phyloP scores from a whole-genome alignment of 2,329 filamentous ascomycete species.

The Nemania sp. region DNA sequence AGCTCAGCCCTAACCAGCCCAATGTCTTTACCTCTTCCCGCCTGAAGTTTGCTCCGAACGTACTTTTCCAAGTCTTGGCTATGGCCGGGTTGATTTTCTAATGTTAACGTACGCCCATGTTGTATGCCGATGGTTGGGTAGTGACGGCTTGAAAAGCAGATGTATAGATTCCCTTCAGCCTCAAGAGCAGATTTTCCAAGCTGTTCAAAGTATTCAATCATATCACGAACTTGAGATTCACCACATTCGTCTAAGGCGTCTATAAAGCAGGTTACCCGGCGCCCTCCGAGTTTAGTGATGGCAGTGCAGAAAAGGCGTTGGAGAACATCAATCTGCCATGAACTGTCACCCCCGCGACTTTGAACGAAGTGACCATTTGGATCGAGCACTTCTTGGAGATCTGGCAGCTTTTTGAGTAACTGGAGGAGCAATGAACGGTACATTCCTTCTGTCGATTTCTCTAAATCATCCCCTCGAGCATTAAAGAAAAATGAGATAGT shows the following conservation, averaged over 20 bases:
- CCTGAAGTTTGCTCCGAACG: constrained; percentile 25
- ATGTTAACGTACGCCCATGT: constrained; percentile 24
- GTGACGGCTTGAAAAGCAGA: constrained; percentile 59
- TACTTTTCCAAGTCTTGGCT: constrained; percentile 33
- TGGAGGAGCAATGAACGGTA: constrained; percentile 64
- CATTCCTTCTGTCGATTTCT: constrained; percentile 61
- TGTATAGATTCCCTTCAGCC: constrained; percentile 42
- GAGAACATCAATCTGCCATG: constrained; percentile 23
- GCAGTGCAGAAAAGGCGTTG: constrained; percentile 33
- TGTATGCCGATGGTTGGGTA: constrained; percentile 52
- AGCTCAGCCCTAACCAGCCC: constrained; percentile 20
- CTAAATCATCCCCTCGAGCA: constrained; percentile 57
- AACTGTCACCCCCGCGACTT: neutral
- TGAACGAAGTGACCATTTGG: neutral
- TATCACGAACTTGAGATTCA: constrained; percentile 55
- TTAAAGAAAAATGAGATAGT: constrained; percentile 62
- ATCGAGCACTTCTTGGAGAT: constrained; percentile 50
- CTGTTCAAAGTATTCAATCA: constrained; percentile 58
- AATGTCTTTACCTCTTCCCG: constrained; percentile 26
- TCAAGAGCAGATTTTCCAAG: constrained; percentile 49
- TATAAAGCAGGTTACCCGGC: constrained; percentile 39
- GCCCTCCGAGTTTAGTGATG: constrained; percentile 29
- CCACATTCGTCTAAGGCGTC: constrained; percentile 62
- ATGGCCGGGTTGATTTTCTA: constrained; percentile 34
- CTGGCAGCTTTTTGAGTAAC: constrained; percentile 53